Evolutionary conservation across 495 filamentous ascomycete genomes (phyloP), one percentile per base, ranked within the genome.

Genomic region (Lophiotrema nucula): DNA sequence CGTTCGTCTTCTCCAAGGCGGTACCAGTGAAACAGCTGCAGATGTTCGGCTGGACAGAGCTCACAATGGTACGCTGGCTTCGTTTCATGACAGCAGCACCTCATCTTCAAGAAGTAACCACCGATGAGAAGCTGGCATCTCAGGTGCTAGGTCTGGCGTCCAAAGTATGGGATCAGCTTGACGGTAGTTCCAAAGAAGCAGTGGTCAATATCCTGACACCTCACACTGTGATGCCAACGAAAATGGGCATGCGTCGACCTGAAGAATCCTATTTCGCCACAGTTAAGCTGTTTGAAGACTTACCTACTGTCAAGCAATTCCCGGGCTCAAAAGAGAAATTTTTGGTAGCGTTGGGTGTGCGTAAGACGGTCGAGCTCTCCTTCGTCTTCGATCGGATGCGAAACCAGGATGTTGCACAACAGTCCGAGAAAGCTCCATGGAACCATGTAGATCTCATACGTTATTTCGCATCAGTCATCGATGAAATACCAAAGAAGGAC

Each of bases 391-490:
- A 88, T 33, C 82, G 95, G 35, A 79, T 98, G 47, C 79, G 96
- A 65, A 80, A 79, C 53, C 66, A 71, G 16, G 64, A 76, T 1
- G 73, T 73, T 2, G 64, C 70, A 21, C n/a, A n/a, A n/a, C 74
- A 47, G 70, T 69, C 31, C 64, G 70, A n/a, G 49, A 67, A 38
- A 70, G 63, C n/a, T 63, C 70, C 39, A 54, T 96, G 88, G 89
- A 95, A 85, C 61, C 93, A 97, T 69, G 84, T 95, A 42, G 92
- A 97, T 62, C 78, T 99, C 15, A 92, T 99, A 72, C 88, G 86
- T 57, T 99, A 99, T 64, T 80, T 99, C 38, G 81, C 89, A 10
- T 92, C 90, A 15, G 91, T 99, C 8, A 81, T 82, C 48, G 83
- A 90, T 44, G 95, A 99, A 67, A 96, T 99, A 51, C 95, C 93